Percentiles rank a stretch among this genome's conserved stretches.
phyloP scores from a whole-genome alignment of 768 basidiomycete genomes.

The Cantharellus cinnabarinus region DNA sequence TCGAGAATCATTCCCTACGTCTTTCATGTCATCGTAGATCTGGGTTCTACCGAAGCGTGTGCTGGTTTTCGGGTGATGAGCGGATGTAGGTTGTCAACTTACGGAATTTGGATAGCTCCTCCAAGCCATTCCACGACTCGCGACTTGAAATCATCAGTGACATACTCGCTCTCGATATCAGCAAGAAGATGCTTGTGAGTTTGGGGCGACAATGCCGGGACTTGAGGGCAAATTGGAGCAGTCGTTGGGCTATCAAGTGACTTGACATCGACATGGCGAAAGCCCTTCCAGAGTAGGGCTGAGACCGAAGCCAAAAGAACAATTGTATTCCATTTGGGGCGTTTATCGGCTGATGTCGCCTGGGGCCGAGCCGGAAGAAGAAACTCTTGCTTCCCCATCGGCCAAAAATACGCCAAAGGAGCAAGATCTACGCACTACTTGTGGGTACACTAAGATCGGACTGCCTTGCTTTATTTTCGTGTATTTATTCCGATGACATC shows the following conservation, averaged over 20 bases:
- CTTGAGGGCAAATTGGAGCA: neutral
- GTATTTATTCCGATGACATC: too few species aligned
- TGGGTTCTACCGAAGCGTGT: slow-evolving; percentile 29
- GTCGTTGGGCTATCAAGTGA: neutral
- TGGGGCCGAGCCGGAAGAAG: too few species aligned
- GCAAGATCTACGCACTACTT: too few species aligned
- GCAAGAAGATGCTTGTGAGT: neutral
- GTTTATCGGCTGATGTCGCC: too few species aligned
- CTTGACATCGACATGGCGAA: neutral
- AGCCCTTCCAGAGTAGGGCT: too few species aligned
- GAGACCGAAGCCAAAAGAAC: too few species aligned
- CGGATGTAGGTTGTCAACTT: neutral
- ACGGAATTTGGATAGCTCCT: slow-evolving; percentile 28
- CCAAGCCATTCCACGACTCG: slow-evolving; percentile 27
- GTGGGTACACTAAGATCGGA: too few species aligned
- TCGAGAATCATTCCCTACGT: slow-evolving; percentile 28
- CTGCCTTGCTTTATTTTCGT: too few species aligned
- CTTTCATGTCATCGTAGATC: slow-evolving; percentile 29
- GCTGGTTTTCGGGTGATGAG: neutral
- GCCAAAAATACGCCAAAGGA: too few species aligned
- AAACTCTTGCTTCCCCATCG: too few species aligned
- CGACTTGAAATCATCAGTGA: slow-evolving; percentile 21
- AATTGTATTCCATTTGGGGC: too few species aligned
- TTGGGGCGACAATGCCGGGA: neutral
- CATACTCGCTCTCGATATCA: slow-evolving; percentile 15